A percentile compares a stretch with the other conserved stretches of the same genome.
Conservation (phyloP, 2,329 filamentous ascomycete genomes). For the Diaporthe citri region DNA sequence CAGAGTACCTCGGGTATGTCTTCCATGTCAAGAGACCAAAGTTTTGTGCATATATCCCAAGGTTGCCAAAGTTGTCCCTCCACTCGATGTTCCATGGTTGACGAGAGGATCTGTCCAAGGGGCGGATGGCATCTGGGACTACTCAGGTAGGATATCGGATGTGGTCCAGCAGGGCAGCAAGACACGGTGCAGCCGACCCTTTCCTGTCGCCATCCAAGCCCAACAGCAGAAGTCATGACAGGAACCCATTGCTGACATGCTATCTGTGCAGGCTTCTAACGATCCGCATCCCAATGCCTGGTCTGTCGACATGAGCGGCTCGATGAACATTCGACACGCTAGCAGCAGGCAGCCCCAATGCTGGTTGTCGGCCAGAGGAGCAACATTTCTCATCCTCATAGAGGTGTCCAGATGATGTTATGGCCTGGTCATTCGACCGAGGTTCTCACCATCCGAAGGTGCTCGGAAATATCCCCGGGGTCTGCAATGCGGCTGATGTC, state of each 20-base stretch:
- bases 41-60: not conserved
- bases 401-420: accelerated
- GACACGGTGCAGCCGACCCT: too few relatives aligned
- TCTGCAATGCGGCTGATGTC: not conserved
- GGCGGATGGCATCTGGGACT: too few relatives aligned
- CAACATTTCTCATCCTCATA: not conserved
- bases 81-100: accelerated
- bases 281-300: accelerated
- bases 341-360: too few relatives aligned
- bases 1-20: not conserved
- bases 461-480: too few relatives aligned
- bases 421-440: not conserved
- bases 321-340: too few relatives aligned
- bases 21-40: not conserved
- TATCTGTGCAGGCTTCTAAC: not conserved
- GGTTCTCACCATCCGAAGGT: not conserved
- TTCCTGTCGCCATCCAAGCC: too few relatives aligned
- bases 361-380: accelerated
- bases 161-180: not conserved
- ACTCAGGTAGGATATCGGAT: not conserved
- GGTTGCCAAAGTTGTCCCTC: too few relatives aligned
- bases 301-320: not conserved
- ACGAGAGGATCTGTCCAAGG: not conserved
- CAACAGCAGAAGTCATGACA: not conserved
- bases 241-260: not conserved